These are phyloP conservation scores for Eucalyptus sp. DNA, from an alignment of 345 rosid genomes.

Conservation along the genomic window DNA sequence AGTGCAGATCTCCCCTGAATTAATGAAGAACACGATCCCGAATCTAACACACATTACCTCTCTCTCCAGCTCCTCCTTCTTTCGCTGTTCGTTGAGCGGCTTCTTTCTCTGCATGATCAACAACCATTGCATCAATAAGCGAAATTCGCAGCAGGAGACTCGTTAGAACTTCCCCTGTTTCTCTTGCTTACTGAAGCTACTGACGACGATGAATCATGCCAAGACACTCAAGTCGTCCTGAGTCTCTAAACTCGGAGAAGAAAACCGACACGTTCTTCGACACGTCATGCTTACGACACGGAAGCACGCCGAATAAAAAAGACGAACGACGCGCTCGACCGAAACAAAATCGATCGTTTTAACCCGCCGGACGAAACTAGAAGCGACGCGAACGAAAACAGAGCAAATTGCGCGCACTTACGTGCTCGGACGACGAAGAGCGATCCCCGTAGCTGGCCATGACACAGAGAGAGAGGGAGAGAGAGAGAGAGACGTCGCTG, in stretches of 20 bases:
- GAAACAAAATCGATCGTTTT: neutral
- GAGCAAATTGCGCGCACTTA: neutral
- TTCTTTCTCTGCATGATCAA: conserved; percentile 40
- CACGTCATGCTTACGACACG: neutral
- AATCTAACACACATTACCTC: conserved; percentile 35
- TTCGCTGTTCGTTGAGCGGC: conserved; percentile 52
- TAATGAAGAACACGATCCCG: neutral
- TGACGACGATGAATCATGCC: neutral
- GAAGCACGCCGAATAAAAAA: neutral
- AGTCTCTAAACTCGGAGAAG: neutral
- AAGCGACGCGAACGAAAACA: neutral
- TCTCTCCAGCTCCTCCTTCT: conserved; percentile 67
- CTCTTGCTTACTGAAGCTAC: neutral
- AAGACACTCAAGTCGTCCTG: neutral
- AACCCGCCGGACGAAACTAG: neutral
- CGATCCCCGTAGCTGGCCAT: neutral
- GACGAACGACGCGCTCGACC: neutral
- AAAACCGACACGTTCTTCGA: neutral
- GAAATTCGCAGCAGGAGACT: neutral
- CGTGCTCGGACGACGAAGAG: neutral
- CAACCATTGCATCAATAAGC: neutral
- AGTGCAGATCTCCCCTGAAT: neutral
- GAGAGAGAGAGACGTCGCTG: neutral
- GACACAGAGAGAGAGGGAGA: no score
- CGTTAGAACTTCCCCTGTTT: neutral